phyloP scores from a whole-genome alignment of 192 early-diverging fungal genomes.

The Phycomyces nitens region DNA sequence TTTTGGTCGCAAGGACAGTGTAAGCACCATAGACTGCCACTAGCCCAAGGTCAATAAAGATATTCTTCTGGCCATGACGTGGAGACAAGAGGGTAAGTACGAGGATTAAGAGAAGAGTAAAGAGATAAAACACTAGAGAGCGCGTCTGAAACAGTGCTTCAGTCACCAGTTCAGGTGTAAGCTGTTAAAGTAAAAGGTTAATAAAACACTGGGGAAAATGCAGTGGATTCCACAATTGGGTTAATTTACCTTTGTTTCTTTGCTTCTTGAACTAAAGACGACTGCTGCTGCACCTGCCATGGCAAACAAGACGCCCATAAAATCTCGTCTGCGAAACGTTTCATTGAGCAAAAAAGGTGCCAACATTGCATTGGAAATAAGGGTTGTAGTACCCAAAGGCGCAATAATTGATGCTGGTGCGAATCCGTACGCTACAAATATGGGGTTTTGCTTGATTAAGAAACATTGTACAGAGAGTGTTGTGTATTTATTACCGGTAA shows the following conservation, averaged over 20 bases:
- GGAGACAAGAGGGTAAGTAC: constrained; percentile 38
- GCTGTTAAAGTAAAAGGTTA: constrained; percentile 21
- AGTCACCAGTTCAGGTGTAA: constrained; percentile 42
- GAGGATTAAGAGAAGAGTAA: constrained; percentile 27
- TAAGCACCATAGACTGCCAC: constrained; percentile 66
- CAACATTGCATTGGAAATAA: constrained; percentile 65
- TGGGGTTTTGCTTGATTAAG: constrained; percentile 17
- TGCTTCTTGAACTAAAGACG: constrained; percentile 51
- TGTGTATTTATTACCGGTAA: constrained; percentile 22
- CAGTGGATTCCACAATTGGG: no score
- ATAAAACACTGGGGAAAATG: no score
- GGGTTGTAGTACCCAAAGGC: constrained; percentile 62
- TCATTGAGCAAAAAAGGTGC: constrained; percentile 64
- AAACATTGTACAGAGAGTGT: neutral
- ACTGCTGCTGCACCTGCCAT: constrained; percentile 60
- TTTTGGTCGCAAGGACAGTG: constrained; percentile 67
- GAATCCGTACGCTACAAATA: constrained; percentile 59
- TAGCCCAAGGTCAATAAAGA: constrained; percentile 56
- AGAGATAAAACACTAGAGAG: constrained; percentile 43
- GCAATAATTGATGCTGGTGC: constrained; percentile 67
- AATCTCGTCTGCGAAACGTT: constrained; percentile 49
- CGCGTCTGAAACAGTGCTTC: constrained; percentile 43
- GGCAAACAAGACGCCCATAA: constrained; percentile 56
- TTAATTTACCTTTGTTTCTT: constrained; percentile 48
- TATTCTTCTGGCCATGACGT: constrained; percentile 38